Base-by-base conservation (phyloP, 1,284 basidiomycete species). In the Stereum hirsutum region DNA sequence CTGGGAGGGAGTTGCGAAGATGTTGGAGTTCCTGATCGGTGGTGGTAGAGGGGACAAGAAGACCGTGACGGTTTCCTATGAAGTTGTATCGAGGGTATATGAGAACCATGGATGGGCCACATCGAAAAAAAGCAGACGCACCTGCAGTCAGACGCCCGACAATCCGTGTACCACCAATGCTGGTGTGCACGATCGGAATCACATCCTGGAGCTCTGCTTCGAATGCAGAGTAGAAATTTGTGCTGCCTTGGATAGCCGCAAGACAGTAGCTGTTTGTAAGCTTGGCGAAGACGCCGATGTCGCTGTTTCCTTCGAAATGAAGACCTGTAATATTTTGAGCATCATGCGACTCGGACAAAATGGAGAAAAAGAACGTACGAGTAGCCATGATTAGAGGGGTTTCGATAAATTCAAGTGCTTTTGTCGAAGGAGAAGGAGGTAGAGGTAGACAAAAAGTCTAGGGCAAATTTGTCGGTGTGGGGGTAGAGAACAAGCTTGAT, bases 11-110 rank as follows among this genome's bases (percentile, higher is more conserved):
- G 63, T 99, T 99, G 41, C 95, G 82, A 46, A 99, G 75, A 63
- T 99, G 95, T 64, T 99, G 95, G 6, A 99, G 78, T 65, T 99
- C 96, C 62, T 98, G 95, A 62, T 99, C 96, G 42, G 94, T 96
- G 38, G 96, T 96, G 41, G 93, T 88, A 41, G 87, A 82, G 3
- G 95, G 95, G 12, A 99, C 92, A 48, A 99, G 86, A 28, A 99
- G 78, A 46, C 95, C 95, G 63, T 99, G 93, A 53, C 91, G 78
- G 69, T 97, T 96, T 49, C 89, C 89, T 85, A 55, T 27, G 15
- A 33, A 32, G 24, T n/a, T 19, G 27, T 7, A 46, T 24, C n/a
- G 15, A 41, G 4, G 26, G 31, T 15, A 12, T 2, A 23, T 5
- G 6, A 12, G 23, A 20, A 27, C 7, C n/a, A 24, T 43, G 28